Conservation (phyloP, 352 stramenopile genomes). For the Phytophthora uliginosa region DNA sequence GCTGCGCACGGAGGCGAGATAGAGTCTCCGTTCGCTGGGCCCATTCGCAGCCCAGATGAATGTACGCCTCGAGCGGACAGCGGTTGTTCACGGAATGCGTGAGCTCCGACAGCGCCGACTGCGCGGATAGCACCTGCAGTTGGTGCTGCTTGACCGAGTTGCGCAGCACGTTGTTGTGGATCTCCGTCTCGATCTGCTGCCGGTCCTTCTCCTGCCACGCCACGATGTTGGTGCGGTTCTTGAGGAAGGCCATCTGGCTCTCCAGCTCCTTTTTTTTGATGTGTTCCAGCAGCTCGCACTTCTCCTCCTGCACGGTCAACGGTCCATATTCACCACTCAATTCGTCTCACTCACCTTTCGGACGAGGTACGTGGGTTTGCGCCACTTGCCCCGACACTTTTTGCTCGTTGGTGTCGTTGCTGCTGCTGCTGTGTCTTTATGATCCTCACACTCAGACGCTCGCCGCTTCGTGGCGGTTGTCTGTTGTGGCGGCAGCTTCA, state of each 20-base stretch:
- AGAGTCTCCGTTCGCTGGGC: conserved; percentile 40
- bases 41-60: conserved; percentile 50
- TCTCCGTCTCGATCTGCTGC: conserved; percentile 35
- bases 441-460: conserved; percentile 27
- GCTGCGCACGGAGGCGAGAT: conserved; percentile 40
- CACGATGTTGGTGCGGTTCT: conserved; percentile 36
- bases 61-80: conserved; percentile 51
- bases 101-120: conserved; percentile 50
- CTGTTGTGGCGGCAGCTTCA: not conserved
- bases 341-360: conserved; percentile 37
- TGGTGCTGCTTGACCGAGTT: conserved; percentile 47
- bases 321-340: not conserved
- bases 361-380: conserved; percentile 52
- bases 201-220: conserved; percentile 41
- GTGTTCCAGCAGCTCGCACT: conserved; percentile 42
- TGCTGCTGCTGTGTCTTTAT: conserved; percentile 8
- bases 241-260: conserved; percentile 41
- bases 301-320: conserved; percentile 41
- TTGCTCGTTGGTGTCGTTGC: conserved; percentile 13
- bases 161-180: conserved; percentile 43
- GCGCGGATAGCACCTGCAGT: conserved; percentile 40
- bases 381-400: conserved; percentile 33
- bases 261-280: conserved; percentile 49
- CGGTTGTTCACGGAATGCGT: conserved; percentile 36
- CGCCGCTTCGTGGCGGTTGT: conserved; percentile 16